Percentiles rank a stretch among this genome's conserved stretches.
Evolutionary conservation across 306 rosid species (phyloP).

Genomic region (Arachis stenosperma): DNA sequence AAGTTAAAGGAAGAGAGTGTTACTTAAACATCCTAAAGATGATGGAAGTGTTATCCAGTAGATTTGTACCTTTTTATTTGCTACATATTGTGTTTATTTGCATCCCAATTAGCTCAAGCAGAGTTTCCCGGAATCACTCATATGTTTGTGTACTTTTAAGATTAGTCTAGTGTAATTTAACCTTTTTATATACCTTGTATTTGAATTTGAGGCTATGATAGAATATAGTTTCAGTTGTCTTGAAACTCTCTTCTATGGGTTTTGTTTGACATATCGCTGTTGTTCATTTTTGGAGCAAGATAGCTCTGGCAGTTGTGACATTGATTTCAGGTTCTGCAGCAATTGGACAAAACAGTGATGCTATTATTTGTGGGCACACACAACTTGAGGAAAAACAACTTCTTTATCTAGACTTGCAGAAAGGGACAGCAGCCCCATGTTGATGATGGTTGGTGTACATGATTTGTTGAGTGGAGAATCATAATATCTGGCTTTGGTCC

Average conservation of each 20-base stretch:
- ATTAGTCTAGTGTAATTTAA: no score
- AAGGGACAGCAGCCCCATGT: constrained; percentile 36
- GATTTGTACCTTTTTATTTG: no score
- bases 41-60: no score
- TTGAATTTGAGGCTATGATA: neutral
- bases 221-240: neutral
- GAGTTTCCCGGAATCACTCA: no score
- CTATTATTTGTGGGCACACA: constrained; percentile 34
- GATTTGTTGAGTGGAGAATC: constrained; percentile 44
- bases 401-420: constrained; percentile 19
- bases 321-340: constrained; percentile 29
- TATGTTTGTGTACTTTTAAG: no score
- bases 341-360: constrained; percentile 31
- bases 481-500: constrained; percentile 30
- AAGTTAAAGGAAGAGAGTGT: no score
- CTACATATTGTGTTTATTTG: no score
- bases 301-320: constrained; percentile 28
- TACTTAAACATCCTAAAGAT: no score
- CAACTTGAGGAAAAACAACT: constrained; percentile 25
- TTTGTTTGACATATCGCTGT: constrained; percentile 20
- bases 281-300: constrained; percentile 24
- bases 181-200: no score
- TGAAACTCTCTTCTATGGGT: neutral
- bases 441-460: constrained; percentile 41
- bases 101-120: no score